These are phyloP conservation scores for Eutrema japonicum DNA, from an alignment of 345 rosid genomes.

Conservation along the genomic window DNA sequence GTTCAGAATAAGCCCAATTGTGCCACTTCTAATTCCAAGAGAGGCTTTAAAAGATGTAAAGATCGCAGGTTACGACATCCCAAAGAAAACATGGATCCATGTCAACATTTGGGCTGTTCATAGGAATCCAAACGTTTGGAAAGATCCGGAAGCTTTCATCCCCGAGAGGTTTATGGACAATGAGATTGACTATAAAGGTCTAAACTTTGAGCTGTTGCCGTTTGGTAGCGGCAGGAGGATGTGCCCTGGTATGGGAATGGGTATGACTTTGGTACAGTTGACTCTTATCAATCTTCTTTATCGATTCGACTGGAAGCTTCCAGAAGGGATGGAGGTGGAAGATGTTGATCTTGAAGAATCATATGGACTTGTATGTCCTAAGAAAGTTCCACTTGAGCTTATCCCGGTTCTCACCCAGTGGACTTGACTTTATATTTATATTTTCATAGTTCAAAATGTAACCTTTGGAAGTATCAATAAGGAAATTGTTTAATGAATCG, in stretches of 20 bases:
- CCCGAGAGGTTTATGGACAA: constrained; percentile 38
- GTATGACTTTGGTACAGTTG: constrained; percentile 47
- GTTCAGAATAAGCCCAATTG: constrained; percentile 10
- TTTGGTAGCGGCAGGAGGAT: constrained; percentile 66
- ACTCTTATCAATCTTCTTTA: constrained; percentile 54
- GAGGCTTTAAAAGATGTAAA: constrained; percentile 22
- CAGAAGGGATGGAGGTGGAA: constrained; percentile 44
- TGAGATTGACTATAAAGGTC: constrained; percentile 52
- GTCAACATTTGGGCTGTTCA: constrained; percentile 48
- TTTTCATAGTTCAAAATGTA: constrained; percentile 6
- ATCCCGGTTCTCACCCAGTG: constrained; percentile 33
- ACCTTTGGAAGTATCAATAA: not conserved
- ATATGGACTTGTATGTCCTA: constrained; percentile 50
- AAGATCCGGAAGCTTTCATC: constrained; percentile 32
- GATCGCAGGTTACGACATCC: constrained; percentile 26
- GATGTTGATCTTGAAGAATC: constrained; percentile 61
- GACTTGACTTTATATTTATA: constrained; percentile 19
- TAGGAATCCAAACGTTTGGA: constrained; percentile 36
- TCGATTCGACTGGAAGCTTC: constrained; percentile 58
- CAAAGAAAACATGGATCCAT: constrained; percentile 38
- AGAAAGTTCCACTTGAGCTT: constrained; percentile 58
- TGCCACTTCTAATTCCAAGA: constrained; percentile 36
- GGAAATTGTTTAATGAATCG: too few relatives aligned
- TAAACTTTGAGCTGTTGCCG: constrained; percentile 55
- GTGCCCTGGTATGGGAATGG: constrained; percentile 60